Conservation (phyloP, 805 yeast species). For the Saturnispora ahearnii region DNA sequence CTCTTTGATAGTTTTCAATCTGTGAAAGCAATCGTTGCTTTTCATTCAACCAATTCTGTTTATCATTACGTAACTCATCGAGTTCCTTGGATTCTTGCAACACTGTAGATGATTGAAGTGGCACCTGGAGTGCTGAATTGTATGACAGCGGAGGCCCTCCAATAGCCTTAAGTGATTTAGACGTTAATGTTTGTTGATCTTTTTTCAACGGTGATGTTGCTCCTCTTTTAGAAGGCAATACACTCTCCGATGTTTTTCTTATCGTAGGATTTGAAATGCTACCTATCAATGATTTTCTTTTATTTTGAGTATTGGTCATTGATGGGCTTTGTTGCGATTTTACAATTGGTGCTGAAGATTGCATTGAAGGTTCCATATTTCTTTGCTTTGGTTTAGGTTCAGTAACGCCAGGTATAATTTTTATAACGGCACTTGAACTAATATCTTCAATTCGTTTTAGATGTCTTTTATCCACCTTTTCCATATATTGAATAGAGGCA, state of each 20-base stretch:
- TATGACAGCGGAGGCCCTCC: constrained; percentile 1
- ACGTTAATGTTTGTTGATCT: constrained; percentile 22
- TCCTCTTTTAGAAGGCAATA: constrained; percentile 55
- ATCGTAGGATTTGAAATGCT: not conserved
- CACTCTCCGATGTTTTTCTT: not conserved
- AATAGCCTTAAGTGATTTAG: constrained; percentile 20
- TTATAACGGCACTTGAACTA: constrained; percentile 47
- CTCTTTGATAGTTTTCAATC: constrained; percentile 23
- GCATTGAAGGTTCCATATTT: not conserved
- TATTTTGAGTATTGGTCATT: not conserved
- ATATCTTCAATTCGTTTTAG: constrained; percentile 53
- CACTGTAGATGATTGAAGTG: constrained; percentile 3
- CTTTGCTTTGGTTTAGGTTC: not conserved
- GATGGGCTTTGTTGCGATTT: not conserved
- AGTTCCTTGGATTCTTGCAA: constrained; percentile 36
- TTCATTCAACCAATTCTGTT: constrained; percentile 36
- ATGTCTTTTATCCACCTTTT: constrained; percentile 66
- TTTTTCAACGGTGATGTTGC: constrained; percentile 62
- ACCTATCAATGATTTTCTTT: constrained; percentile 1
- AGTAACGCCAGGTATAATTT: constrained; percentile 24
- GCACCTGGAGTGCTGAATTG: constrained; percentile 8
- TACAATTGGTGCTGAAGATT: not conserved
- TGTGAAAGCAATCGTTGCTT: constrained; percentile 24
- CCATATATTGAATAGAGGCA: constrained; percentile 49
- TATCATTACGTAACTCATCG: constrained; percentile 44